Conservation (phyloP, 495 filamentous ascomycete genomes). For the Saxispiralis lemnorum region DNA sequence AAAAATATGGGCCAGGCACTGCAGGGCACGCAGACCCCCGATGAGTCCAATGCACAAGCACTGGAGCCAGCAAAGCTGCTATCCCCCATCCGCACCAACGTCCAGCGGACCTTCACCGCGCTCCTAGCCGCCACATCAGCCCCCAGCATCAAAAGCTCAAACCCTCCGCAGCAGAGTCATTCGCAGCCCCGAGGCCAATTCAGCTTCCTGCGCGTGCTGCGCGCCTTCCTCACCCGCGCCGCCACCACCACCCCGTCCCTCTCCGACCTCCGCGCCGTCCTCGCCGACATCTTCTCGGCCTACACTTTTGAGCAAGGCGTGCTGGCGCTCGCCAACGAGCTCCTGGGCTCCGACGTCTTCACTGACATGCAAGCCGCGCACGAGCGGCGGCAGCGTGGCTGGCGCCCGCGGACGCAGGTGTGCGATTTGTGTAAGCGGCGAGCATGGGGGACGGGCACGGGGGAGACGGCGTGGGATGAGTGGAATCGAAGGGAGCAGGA, state of each 20-base stretch:
- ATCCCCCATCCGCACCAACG: constrained; percentile 49
- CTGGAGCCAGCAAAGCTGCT: constrained; percentile 32
- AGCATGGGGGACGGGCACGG: constrained; percentile 79
- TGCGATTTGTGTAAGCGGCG: constrained; percentile 73
- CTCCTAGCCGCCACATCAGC: constrained; percentile 39
- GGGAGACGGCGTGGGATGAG: constrained; percentile 56
- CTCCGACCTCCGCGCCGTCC: constrained; percentile 66
- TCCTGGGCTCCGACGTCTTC: constrained; percentile 82
- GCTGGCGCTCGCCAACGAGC: constrained; percentile 61
- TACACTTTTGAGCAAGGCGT: constrained; percentile 88
- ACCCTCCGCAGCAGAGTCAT: constrained; percentile 17
- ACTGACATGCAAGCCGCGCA: constrained; percentile 61
- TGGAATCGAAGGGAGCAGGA: constrained; percentile 51
- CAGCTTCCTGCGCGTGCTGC: constrained; percentile 76
- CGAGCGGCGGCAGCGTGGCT: constrained; percentile 63
- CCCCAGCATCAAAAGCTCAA: constrained; percentile 35
- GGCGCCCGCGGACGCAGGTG: constrained; percentile 67
- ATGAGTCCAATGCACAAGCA: constrained; percentile 2
- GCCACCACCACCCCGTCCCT: constrained; percentile 67
- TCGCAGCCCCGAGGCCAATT: constrained; percentile 26
- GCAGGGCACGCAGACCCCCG: constrained; percentile 4
- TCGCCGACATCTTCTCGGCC: constrained; percentile 78
- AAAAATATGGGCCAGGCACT: constrained; percentile 27
- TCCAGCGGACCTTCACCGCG: constrained; percentile 80
- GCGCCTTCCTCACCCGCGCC: constrained; percentile 74